These are phyloP conservation scores for Pestalotiopsis sp. DNA, from an alignment of 2,329 filamentous ascomycete species.

Conservation along the genomic window DNA sequence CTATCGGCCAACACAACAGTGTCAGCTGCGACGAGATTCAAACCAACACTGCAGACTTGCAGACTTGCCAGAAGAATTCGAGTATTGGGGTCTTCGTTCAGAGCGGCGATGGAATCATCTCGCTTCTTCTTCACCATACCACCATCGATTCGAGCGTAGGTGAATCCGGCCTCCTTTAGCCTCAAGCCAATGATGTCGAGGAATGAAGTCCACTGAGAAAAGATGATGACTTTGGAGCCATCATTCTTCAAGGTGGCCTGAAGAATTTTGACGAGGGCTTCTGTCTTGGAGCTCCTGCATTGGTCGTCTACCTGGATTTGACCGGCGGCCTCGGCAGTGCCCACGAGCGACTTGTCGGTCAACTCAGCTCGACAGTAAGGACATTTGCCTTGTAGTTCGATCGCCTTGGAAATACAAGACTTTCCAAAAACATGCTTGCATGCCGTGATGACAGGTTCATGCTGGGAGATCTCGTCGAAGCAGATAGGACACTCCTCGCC, in stretches of 20 bases:
- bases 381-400: slow-evolving; percentile 77
- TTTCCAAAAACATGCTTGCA: slow-evolving; percentile 83
- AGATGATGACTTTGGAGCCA: slow-evolving; percentile 71
- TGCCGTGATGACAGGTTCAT: slow-evolving; percentile 76
- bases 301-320: slow-evolving; percentile 49
- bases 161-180: slow-evolving; percentile 61
- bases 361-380: slow-evolving; percentile 81
- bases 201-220: slow-evolving; percentile 79
- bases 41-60: slow-evolving; percentile 79
- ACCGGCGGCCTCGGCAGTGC: slow-evolving; percentile 35
- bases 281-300: slow-evolving; percentile 79
- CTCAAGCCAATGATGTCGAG: slow-evolving; percentile 73
- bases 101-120: slow-evolving; percentile 69
- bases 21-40: slow-evolving; percentile 85
- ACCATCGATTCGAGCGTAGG: slow-evolving; percentile 77
- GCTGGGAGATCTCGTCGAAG: slow-evolving; percentile 65
- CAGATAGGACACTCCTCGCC: slow-evolving; percentile 86
- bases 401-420: slow-evolving; percentile 73
- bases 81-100: slow-evolving; percentile 69
- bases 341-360: slow-evolving; percentile 59
- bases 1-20: slow-evolving; percentile 83
- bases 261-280: slow-evolving; percentile 76
- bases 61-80: slow-evolving; percentile 82
- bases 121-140: slow-evolving; percentile 72
- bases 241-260: slow-evolving; percentile 67